A percentile compares a stretch with the other conserved stretches of the same genome.
Conservation (phyloP, 352 stramenopile genomes). For the Globisporangium orthogonon region DNA sequence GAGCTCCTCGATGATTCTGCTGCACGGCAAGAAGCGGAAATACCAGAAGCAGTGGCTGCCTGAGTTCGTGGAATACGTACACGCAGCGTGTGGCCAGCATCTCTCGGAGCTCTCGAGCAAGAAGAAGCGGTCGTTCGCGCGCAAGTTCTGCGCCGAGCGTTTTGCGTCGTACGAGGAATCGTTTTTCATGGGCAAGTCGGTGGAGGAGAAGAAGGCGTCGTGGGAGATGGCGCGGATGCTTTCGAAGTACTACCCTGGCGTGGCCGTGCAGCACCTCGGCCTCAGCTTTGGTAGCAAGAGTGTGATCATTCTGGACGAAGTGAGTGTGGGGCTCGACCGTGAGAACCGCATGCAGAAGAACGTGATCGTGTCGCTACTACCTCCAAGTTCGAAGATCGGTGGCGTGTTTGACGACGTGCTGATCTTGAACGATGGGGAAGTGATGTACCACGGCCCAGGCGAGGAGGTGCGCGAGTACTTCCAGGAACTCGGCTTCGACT, state of each 20-base stretch:
- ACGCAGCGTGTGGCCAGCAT: conserved; percentile 16
- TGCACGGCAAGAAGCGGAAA: conserved; percentile 16
- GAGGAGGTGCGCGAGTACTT: conserved; percentile 27
- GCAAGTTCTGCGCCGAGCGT: conserved; percentile 21
- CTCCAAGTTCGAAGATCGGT: conserved; percentile 46
- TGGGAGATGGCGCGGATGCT: conserved; percentile 27
- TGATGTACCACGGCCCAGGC: conserved; percentile 52
- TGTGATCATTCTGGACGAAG: too few relatives aligned
- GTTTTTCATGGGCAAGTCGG: conserved; percentile 1
- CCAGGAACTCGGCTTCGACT: conserved; percentile 34
- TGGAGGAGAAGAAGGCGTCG: conserved; percentile 20
- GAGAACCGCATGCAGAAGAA: conserved; percentile 25
- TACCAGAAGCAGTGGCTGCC: conserved; percentile 26
- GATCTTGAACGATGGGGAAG: conserved; percentile 48
- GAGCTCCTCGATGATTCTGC: background rate
- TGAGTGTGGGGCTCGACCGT: background rate
- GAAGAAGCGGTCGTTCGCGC: conserved; percentile 35
- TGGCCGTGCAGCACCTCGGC: too few relatives aligned
- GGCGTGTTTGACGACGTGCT: conserved; percentile 52
- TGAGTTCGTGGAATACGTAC: conserved; percentile 28
- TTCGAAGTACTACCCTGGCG: background rate
- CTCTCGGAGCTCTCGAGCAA: conserved; percentile 25
- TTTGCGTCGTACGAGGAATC: background rate
- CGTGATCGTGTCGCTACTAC: conserved; percentile 45
- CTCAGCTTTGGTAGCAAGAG: too few relatives aligned